phyloP scores from a whole-genome alignment of 2,329 filamentous ascomycete species.

The Xylaria sp. region DNA sequence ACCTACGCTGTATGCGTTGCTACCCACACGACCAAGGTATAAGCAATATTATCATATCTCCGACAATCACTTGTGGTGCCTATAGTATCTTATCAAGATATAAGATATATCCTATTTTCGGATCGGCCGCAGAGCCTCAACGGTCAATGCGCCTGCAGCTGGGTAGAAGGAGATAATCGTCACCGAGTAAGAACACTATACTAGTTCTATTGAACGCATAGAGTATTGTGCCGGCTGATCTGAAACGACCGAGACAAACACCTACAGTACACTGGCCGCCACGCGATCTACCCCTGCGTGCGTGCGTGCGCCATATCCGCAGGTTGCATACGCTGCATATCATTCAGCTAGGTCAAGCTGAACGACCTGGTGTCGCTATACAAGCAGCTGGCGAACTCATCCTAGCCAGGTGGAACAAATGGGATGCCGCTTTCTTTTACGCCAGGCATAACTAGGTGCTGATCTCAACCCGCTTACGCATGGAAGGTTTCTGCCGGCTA shows the following conservation, averaged over 20 bases:
- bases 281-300: conserved; percentile 8
- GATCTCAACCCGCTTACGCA: neutral
- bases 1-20: conserved; percentile 1
- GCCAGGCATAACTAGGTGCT: neutral
- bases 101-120: neutral
- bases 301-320: neutral
- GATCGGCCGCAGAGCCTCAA: conserved; percentile 24
- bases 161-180: neutral
- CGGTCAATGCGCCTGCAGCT: neutral
- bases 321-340: conserved; percentile 2
- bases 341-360: neutral
- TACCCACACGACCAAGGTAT: conserved; percentile 10
- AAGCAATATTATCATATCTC: neutral
- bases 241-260: conserved; percentile 11
- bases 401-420: conserved; percentile 4
- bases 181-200: neutral
- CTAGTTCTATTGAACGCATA: neutral
- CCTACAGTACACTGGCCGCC: neutral
- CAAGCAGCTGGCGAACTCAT: neutral
- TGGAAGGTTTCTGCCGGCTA: no score
- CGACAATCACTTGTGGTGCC: neutral
- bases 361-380: neutral
- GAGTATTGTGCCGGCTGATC: neutral
- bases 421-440: neutral
- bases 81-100: neutral